phyloP scores from a whole-genome alignment of 2,329 filamentous ascomycete species.

The Onygenales sp. region DNA sequence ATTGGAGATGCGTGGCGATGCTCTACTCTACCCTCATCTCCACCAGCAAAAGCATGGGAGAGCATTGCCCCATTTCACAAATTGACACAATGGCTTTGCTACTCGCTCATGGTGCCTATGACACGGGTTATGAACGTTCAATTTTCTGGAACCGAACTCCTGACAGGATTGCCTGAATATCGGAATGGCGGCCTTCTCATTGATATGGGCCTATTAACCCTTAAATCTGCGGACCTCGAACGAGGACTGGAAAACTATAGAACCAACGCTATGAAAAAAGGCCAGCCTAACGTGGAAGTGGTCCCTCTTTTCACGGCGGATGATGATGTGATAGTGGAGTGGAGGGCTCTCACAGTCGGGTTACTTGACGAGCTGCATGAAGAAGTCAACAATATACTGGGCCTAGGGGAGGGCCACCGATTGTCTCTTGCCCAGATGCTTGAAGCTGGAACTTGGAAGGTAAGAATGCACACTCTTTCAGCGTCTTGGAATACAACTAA shows the following conservation, averaged over 20 bases:
- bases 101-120: constrained; percentile 90
- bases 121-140: constrained; percentile 68
- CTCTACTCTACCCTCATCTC: constrained; percentile 61
- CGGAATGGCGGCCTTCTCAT: constrained; percentile 84
- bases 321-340: constrained; percentile 72
- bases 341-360: constrained; percentile 65
- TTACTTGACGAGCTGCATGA: constrained; percentile 62
- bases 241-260: constrained; percentile 62
- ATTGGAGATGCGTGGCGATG: constrained; percentile 95
- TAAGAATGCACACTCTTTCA: constrained; percentile 35
- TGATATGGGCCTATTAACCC: constrained; percentile 67
- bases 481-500: constrained; percentile 13
- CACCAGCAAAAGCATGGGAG: constrained; percentile 62
- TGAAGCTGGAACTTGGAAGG: constrained; percentile 97
- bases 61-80: constrained; percentile 88
- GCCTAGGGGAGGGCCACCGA: constrained; percentile 58
- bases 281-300: constrained; percentile 62
- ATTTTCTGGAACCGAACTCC: constrained; percentile 68
- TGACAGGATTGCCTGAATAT: constrained; percentile 86
- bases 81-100: constrained; percentile 87
- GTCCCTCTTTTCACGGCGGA: constrained; percentile 63
- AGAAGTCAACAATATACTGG: constrained; percentile 60
- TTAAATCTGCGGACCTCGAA: constrained; percentile 61
- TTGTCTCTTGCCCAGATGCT: constrained; percentile 79
- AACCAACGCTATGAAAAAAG: constrained; percentile 61